phyloP scores from a whole-genome alignment of 1,284 basidiomycete species.

The Violaceomyces palustris region DNA sequence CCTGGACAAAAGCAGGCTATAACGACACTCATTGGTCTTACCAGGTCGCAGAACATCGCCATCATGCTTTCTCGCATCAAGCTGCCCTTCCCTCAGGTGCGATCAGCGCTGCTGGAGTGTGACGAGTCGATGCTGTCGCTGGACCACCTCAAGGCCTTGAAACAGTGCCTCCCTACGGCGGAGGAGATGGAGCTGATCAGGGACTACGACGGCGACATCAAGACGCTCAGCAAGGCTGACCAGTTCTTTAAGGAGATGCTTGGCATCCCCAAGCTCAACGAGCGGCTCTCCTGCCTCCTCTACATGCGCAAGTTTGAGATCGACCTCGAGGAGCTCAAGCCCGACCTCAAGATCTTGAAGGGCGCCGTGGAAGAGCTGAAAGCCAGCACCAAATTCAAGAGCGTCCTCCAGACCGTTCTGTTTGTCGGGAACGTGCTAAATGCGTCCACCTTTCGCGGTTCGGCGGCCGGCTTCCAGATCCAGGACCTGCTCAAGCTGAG shows the following conservation, averaged over 20 bases:
- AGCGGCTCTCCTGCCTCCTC: conserved; percentile 73
- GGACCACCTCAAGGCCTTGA: conserved; percentile 37
- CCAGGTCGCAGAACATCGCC: conserved; percentile 29
- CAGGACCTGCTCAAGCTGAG: conserved; percentile 75
- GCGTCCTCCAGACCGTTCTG: conserved; percentile 63
- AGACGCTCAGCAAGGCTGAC: conserved; percentile 62
- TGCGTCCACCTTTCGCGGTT: conserved; percentile 72
- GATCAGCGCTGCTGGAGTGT: conserved; percentile 29
- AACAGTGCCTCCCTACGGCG: conserved; percentile 32
- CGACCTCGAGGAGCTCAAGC: conserved; percentile 75
- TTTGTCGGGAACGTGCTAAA: conserved; percentile 77
- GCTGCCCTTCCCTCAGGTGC: conserved; percentile 34
- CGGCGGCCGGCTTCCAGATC: conserved; percentile 75
- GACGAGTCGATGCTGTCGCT: conserved; percentile 28
- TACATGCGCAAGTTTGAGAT: conserved; percentile 74
- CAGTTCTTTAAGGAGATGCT: conserved; percentile 79
- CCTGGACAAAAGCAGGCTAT: conserved; percentile 14
- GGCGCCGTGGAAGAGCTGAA: conserved; percentile 71
- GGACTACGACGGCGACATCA: conserved; percentile 35
- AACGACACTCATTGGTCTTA: conserved; percentile 34
- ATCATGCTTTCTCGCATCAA: conserved; percentile 43
- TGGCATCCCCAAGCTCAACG: conserved; percentile 67
- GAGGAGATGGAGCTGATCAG: conserved; percentile 42
- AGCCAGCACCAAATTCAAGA: conserved; percentile 65
- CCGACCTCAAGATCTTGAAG: conserved; percentile 72